Base-by-base conservation (phyloP, 164 flowering plant species). In the Chimonanthus praecox region DNA sequence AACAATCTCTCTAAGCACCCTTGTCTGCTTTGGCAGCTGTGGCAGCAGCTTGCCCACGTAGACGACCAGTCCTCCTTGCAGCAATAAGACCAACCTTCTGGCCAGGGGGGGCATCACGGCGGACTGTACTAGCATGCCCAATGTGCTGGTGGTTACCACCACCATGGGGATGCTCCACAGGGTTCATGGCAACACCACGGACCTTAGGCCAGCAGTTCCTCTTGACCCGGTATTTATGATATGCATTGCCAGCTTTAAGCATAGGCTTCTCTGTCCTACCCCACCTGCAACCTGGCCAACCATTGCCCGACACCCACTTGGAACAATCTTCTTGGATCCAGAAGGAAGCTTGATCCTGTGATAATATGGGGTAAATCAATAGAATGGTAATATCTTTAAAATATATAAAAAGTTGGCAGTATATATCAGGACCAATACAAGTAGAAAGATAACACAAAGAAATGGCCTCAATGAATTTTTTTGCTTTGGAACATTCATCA, bases 141-240 rank as follows among this genome's bases (percentile, higher is more conserved):
- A 87, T 84, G 64, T 87, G 89, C 65, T 85, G 89, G 70, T 87
- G 89, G 83, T 87, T 87, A 80, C 89, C 89, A 69, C 88, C 89
- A 68, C 88, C 89, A 67, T 85, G 88, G 44, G 89, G 89, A 84
- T 86, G 89, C 84, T 85, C 88, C 44, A 87, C 89, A 4, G 89
- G 89, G 50, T 87, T 87, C 89, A 87, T 87, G 5, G 89, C 89
- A 67, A 87, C 89, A 85, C 88, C 89, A 78, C 87, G 88, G n/a
- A 85, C 88, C 88, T 84, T 87, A 18, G 88, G 89, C 89, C 89
- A 87, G 86, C 88, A 83, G 84, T 87, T 87, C 75, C 89, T 80
- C 86, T 85, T 87, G 64, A 85, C 89, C 54, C 84, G 80, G 74
- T 61, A 87, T 70, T 87, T 87, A 81, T 87, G 89, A 70, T 84